These are phyloP conservation scores for Pinus albicaulis DNA, from an alignment of 75 land plant genomes.

Conservation along the genomic window DNA sequence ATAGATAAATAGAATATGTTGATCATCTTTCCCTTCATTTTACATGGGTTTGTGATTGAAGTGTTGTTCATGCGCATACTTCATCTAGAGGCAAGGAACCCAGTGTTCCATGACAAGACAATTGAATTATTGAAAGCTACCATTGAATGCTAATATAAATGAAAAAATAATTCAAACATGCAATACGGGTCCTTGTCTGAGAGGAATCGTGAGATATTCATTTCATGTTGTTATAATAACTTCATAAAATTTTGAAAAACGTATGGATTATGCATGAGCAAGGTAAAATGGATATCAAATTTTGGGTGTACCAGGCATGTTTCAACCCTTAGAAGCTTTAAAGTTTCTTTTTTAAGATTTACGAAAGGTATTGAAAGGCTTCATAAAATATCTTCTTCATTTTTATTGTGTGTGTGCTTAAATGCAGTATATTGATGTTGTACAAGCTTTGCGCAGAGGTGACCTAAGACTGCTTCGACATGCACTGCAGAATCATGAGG, in stretches of 20 bases:
- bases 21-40: neutral
- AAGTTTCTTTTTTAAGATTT: no score
- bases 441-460: constrained; percentile 74
- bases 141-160: neutral
- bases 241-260: neutral
- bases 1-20: neutral
- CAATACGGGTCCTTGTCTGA: neutral
- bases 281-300: neutral
- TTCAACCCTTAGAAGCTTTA: neutral
- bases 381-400: neutral
- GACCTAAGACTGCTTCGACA: constrained; percentile 85
- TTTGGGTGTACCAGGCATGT: neutral
- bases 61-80: neutral
- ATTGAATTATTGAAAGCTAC: neutral
- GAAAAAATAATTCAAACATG: neutral
- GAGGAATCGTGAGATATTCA: neutral
- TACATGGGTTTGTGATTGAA: neutral
- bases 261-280: neutral
- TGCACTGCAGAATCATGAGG: constrained; percentile 88
- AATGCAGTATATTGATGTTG: constrained; percentile 75
- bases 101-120: neutral
- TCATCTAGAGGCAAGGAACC: no score
- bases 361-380: neutral
- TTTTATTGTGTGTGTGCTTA: neutral
- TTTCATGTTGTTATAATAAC: neutral